Base-by-base conservation (phyloP, 495 filamentous ascomycete genomes). In the Pyronema domesticum region DNA sequence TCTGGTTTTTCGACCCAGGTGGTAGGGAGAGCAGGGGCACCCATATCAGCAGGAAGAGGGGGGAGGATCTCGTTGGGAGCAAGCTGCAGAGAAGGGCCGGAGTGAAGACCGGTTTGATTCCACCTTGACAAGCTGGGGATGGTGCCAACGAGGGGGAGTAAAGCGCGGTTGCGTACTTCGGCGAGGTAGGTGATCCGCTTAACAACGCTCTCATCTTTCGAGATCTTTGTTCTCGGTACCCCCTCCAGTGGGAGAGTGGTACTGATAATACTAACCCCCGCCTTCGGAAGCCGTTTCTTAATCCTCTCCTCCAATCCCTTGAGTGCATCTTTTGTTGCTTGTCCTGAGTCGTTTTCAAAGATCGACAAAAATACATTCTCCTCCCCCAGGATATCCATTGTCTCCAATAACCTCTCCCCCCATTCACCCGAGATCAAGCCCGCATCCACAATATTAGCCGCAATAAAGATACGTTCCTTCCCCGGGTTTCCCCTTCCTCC, bases 121-220 rank as follows among this genome's bases (percentile, higher is more conserved):
- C 53, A 62, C 8, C 49, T 47, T 3, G 39, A 14, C 18, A 62
- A 57, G 1, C 56, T 62, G 11, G 62, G 51, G 45, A 61, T 65
- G 33, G 63, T 55, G 3, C 58, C 64, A 19, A 78, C 71, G 7
- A 91, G 68, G 0, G 83, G 83, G 51, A 72, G 65, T 18, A 91
- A 67, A 6, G 82, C 85, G 39, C 77, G 77, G 64, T 91, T 91
- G 54, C 85, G 76, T 33, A 85, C 76, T 61, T 85, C 80, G 10
- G 85, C 80, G n/a, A 89, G 70, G 60, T 80, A 88, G 37, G 81
- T 78, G 19, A 89, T 80, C 35, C 85, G 79, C 60, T 84, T 84
- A 23, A 81, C 67, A 11, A 79, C 73, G 19, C 69, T 70, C 36
- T 74, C 71, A 9, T 83, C 83, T 15, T 74, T 74, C 3, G 82